Evolutionary conservation across 768 basidiomycete species (phyloP), one percentile per base, ranked within the genome.

Genomic region (Chiua virens): DNA sequence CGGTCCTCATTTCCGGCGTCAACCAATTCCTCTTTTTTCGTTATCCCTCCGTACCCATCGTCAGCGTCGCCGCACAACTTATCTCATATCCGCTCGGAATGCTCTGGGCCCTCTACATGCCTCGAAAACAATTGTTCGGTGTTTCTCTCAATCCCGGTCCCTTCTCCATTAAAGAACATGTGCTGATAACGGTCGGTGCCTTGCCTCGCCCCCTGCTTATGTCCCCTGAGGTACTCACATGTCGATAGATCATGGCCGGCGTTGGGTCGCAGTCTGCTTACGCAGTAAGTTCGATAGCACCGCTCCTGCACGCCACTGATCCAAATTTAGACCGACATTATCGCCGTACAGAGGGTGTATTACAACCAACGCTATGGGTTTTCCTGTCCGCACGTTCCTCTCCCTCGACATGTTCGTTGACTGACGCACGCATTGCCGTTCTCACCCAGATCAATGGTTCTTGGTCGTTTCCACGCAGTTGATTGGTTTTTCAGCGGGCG

Each of bases 401-500:
- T 46, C 44, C 43, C 20, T 47, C 17, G 4, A 27, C 10, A 22
- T n/a, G 50, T 45, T 21, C 10, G 42, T 35, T 25, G 34, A 32
- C 56, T 59, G 22, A 55, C 22, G 11, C 7, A 4, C 1, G 52
- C 50, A 23, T 23, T 30, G 38, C 21, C 23, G 14, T 57, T 49
- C 57, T 8, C 36, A 42, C 79, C 50, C 55, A 79, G 87, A 90
- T 66, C 86, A 89, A 71, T 87, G 88, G 84, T 80, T 90, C 67
- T 70, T 90, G 20, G 85, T 91, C 22, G 81, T 90, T 71, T 85
- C 81, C 27, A 83, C 84, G 1, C 85, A 87, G 60, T 71, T 89
- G 48, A 89, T 91, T 47, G 89, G 91, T 13, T 92, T 92, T 73
- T 90, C 88, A 5, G 82, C 91, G 49, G 90, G 89, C 39, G 88